A percentile compares a stretch with the other conserved stretches of the same genome.
These are phyloP conservation scores for Colletotrichum abscissum DNA, from an alignment of 2,329 filamentous ascomycete genomes.

Conservation along the genomic window DNA sequence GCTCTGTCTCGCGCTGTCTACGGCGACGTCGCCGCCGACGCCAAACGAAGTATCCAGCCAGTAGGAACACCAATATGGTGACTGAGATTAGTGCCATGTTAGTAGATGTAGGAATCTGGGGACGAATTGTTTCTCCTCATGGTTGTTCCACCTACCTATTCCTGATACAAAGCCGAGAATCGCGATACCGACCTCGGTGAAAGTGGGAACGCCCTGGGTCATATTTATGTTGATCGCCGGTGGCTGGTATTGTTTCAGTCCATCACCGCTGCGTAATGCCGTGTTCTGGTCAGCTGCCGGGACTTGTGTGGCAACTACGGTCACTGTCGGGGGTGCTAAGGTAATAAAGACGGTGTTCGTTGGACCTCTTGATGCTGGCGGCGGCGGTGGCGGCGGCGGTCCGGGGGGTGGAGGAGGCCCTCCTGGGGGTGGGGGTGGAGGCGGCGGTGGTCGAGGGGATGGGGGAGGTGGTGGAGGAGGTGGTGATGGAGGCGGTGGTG, in stretches of 20 bases:
- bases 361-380: not conserved
- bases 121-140: not conserved
- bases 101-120: not conserved
- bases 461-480: no score
- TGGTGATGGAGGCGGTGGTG: no score
- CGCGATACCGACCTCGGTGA: not conserved
- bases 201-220: not conserved
- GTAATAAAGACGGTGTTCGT: not conserved
- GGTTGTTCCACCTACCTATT: not conserved
- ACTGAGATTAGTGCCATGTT: not conserved
- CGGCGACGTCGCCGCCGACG: not conserved
- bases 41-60: not conserved
- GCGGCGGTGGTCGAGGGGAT: no score
- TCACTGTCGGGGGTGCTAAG: not conserved
- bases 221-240: not conserved
- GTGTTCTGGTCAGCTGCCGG: not conserved
- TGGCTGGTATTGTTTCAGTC: not conserved
- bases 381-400: not conserved
- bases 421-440: no score
- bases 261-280: not conserved
- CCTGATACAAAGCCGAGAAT: not conserved
- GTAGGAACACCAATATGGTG: not conserved
- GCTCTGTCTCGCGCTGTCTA: not conserved
- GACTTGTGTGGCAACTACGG: not conserved
- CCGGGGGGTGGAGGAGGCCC: no score